Base-by-base conservation (phyloP, 225 moss, liverwort and hornwort species). In the Pseudisothecium myosuroides region DNA sequence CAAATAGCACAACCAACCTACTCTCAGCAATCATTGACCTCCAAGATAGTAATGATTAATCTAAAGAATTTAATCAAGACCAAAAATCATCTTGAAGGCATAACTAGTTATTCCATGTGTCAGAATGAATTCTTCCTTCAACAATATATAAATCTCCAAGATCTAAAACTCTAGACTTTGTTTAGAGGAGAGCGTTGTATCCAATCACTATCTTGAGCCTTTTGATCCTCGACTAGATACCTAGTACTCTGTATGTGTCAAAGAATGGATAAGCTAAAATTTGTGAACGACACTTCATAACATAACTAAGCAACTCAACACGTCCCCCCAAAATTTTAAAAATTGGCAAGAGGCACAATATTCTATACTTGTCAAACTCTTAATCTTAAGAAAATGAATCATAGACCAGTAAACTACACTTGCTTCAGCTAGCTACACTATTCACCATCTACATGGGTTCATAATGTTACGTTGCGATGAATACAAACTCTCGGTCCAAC, bases 401-500 rank as follows among this genome's bases (percentile, higher is more conserved):
- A 29, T 39, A 59, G 29, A 59, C 58, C 18, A 36, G 1, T 2
- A 56, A 79, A 80, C 39, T 80, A 12, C 28, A 56, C 79, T n/a
- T 80, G 56, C 43, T 59, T 43, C 28, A 80, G 17, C 39, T 55
- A 79, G 52, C 52, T 76, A 52, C 21, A 22, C 15, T 36, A 23
- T 22, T 34, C 22, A 14, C 36, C 52, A 15, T 77, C 55, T 81
- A 6, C 45, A 45, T 13, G 45, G 47, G 45, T 47, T 81, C 3
- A 0, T 7, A 45, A 7, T 55, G 78, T 32, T 43, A 83, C 3
- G 66, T 67, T 28, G 52, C 54, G 9, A 83, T 89, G 90, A 96
- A 96, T 18, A 97, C 92, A 78, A 96, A 95, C 87, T 96, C 96
- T 82, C 96, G 91, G 79, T 98, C 97, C 78, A 98, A 80, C 80